Percentiles rank a stretch among this genome's conserved stretches.
Evolutionary conservation across 129 eudicot genomes (phyloP).

Genomic region (Dittrichia graveolens): DNA sequence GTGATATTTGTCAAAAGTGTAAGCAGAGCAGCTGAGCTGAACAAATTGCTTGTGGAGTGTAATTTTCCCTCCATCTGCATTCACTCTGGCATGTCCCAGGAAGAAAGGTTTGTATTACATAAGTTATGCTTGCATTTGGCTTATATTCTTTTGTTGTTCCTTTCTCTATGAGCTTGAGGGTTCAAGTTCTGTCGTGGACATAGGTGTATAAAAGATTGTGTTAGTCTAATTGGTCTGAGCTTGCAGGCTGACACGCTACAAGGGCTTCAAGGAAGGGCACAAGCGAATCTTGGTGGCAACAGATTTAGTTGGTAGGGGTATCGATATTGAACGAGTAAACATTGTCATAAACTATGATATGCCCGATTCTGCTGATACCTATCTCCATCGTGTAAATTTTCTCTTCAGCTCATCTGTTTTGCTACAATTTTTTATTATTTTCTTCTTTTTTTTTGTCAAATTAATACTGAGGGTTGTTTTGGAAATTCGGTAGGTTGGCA

Average conservation of each 20-base stretch:
- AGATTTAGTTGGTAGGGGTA: constrained; percentile 96
- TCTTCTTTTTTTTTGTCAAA: background rate
- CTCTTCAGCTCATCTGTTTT: background rate
- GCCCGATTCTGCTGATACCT: constrained; percentile 99
- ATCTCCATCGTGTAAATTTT: constrained; percentile 67
- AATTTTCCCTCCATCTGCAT: constrained; percentile 96
- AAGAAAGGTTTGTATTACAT: constrained; percentile 67
- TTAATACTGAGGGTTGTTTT: background rate
- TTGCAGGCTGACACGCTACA: constrained; percentile 86
- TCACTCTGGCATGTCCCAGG: constrained; percentile 99
- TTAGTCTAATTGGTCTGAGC: constrained; percentile 1
- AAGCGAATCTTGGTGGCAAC: constrained; percentile 95
- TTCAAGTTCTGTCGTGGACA: no score
- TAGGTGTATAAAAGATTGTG: background rate
- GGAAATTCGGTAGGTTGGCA: constrained; percentile 62
- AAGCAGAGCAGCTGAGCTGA: constrained; percentile 95
- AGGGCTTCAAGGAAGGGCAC: constrained; percentile 93
- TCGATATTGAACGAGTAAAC: constrained; percentile 95
- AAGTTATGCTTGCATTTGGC: no score
- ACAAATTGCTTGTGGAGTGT: constrained; percentile 95
- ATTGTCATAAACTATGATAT: constrained; percentile 94
- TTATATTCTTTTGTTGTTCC: no score
- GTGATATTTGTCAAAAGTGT: constrained; percentile 98
- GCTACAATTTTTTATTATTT: background rate
- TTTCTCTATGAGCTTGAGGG: no score